Conservation (phyloP, 1,139 yeast species). For the Debaryomyces subglobosus region DNA sequence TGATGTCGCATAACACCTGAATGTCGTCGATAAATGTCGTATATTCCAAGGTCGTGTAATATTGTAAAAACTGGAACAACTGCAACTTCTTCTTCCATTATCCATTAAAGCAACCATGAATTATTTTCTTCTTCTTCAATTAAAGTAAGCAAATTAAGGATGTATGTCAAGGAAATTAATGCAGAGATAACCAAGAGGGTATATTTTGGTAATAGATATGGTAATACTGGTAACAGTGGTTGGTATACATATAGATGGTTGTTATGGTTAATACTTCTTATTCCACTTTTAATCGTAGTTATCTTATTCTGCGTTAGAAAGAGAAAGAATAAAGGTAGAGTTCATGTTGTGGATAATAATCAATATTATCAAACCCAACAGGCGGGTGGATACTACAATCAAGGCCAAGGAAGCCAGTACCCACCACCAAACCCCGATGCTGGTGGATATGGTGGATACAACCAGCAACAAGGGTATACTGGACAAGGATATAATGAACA, state of each 20-base stretch:
- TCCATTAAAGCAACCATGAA: neutral
- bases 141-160: neutral
- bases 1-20: slow-evolving; percentile 1
- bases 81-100: slow-evolving; percentile 2
- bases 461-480: slow-evolving; percentile 6
- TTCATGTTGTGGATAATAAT: slow-evolving; percentile 13
- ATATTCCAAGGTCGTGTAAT: neutral
- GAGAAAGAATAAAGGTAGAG: slow-evolving; percentile 13
- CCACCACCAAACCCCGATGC: slow-evolving; percentile 10
- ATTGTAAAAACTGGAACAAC: neutral
- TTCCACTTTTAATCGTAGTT: slow-evolving; percentile 16
- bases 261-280: slow-evolving; percentile 17
- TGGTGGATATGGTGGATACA: slow-evolving; percentile 1
- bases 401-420: slow-evolving; percentile 1
- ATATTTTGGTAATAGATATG: slow-evolving; percentile 9
- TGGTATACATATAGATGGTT: slow-evolving; percentile 18
- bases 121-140: neutral
- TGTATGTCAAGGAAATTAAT: slow-evolving; percentile 9
- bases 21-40: neutral
- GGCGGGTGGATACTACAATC: slow-evolving; percentile 15
- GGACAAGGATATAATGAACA: slow-evolving; percentile 6
- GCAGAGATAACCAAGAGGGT: slow-evolving; percentile 11
- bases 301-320: slow-evolving; percentile 14
- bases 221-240: slow-evolving; percentile 5
- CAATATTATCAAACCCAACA: slow-evolving; percentile 22